Conservation (phyloP, 2,329 filamentous ascomycete species). For the Colletotrichum horii region DNA sequence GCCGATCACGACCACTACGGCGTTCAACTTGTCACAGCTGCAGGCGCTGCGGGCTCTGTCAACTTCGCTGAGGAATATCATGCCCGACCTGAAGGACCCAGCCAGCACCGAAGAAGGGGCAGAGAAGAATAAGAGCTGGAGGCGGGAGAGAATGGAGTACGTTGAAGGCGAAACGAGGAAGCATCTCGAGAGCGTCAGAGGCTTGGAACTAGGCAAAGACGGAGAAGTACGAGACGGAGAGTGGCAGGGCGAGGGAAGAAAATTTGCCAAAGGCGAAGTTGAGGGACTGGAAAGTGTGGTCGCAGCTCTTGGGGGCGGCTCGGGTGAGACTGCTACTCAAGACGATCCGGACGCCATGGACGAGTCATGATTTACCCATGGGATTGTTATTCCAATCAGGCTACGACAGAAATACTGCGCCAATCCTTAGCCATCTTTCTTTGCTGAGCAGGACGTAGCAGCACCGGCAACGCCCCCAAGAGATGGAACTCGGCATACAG, state of each 20-base stretch:
- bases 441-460: not conserved
- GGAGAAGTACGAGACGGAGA: conserved; percentile 70
- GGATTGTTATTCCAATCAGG: not conserved
- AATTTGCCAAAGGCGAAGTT: conserved; percentile 57
- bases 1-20: conserved; percentile 72
- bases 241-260: conserved; percentile 62
- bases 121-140: conserved; percentile 57
- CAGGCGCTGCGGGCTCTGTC: conserved; percentile 76
- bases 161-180: conserved; percentile 80
- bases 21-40: conserved; percentile 83
- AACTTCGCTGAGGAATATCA: conserved; percentile 64
- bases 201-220: conserved; percentile 66
- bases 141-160: conserved; percentile 78
- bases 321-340: conserved; percentile 3
- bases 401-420: not conserved
- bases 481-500: not conserved
- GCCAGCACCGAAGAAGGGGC: conserved; percentile 31
- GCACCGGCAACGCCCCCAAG: not conserved
- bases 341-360: conserved; percentile 14
- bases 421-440: not conserved
- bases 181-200: conserved; percentile 74
- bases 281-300: conserved; percentile 61
- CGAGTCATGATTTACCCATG: conserved; percentile 7
- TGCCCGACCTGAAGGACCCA: conserved; percentile 60
- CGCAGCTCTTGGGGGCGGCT: conserved; percentile 44